Base-by-base conservation (phyloP, 257 asterid species). In the Jacaranda copaia region DNA sequence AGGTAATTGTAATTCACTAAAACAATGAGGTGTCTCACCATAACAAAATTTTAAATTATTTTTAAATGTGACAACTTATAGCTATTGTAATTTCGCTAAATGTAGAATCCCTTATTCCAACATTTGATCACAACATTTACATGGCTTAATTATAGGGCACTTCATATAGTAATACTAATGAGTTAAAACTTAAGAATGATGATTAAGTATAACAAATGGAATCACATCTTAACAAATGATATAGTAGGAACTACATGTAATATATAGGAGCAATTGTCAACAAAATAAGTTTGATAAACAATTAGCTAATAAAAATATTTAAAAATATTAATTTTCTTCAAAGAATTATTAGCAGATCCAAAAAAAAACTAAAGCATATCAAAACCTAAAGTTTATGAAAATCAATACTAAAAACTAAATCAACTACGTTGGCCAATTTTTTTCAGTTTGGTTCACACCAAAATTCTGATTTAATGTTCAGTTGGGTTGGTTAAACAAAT, bases 361-460 rank as follows among this genome's bases (percentile, higher is more conserved):
- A 10, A 32, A 68, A 68, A 49, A 38, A 68, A 48, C 32, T 0
- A 25, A 13, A 14, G 13, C 57, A 52, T 7, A 68, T 48, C 25
- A 68, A 20, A 68, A 68, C 35, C 25, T 11, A 32, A 4, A 1
- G 36, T 53, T 39, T 7, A 18, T 11, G 8, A 65, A 65, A 53
- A 68, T 10, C 39, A 6, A 59, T 67, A 12, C 72, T 67, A 42
- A 20, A 48, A 48, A 68, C 10, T 3, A 45, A 68, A 65, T 65
- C 13, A n/a, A 46, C 20, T 68, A 20, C 13, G 5, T 67, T 35
- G 42, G 39, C 73, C 43, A 64, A 25, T 12, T 35, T 46, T 9
- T 60, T 11, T 60, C 67, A 60, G 40, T 60, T 60, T 60, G 43
- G 57, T 48, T 11, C 53, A 13, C 2, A 11, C 0, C 67, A 19